Evolutionary conservation across 495 filamentous ascomycete genomes (phyloP).

Genomic region (Aspergillus diversus): DNA sequence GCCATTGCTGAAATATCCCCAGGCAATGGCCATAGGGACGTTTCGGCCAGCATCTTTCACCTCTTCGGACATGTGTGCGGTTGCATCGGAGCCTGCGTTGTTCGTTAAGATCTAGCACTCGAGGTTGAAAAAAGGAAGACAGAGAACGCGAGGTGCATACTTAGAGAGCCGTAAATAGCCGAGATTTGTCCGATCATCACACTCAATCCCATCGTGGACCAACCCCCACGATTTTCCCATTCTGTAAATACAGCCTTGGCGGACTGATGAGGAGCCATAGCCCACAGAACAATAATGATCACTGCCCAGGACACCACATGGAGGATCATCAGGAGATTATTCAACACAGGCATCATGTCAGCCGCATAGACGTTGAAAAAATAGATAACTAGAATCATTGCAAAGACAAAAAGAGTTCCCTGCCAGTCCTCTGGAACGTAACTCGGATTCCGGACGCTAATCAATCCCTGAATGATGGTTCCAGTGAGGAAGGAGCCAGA

Average conservation of each 20-base stretch:
- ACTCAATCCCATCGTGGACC: constrained; percentile 42
- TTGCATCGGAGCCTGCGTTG: constrained; percentile 35
- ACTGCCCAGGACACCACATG: constrained; percentile 53
- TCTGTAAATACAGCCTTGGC: constrained; percentile 42
- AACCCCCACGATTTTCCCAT: constrained; percentile 43
- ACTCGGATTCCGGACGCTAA: constrained; percentile 37
- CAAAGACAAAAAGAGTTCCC: constrained; percentile 49
- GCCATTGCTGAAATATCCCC: constrained; percentile 38
- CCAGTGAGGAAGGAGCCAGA: constrained; percentile 38
- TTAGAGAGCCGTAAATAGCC: constrained; percentile 35
- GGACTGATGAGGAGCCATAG: constrained; percentile 35
- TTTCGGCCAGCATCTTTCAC: constrained; percentile 40
- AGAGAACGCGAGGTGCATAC: constrained; percentile 11
- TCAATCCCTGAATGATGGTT: constrained; percentile 47
- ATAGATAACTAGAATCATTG: constrained; percentile 35
- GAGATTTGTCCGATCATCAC: constrained; percentile 32
- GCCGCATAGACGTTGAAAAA: constrained; percentile 46
- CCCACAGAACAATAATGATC: constrained; percentile 44
- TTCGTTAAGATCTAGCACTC: background rate
- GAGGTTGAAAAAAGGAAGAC: background rate
- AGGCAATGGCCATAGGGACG: constrained; percentile 36
- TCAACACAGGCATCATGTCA: constrained; percentile 47
- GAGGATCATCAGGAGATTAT: constrained; percentile 49
- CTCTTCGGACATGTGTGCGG: constrained; percentile 47
- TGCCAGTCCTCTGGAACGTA: constrained; percentile 44